Evolutionary conservation across 2,329 filamentous ascomycete genomes (phyloP).

Genomic region (Stagonosporopsis chrysanthemi): DNA sequence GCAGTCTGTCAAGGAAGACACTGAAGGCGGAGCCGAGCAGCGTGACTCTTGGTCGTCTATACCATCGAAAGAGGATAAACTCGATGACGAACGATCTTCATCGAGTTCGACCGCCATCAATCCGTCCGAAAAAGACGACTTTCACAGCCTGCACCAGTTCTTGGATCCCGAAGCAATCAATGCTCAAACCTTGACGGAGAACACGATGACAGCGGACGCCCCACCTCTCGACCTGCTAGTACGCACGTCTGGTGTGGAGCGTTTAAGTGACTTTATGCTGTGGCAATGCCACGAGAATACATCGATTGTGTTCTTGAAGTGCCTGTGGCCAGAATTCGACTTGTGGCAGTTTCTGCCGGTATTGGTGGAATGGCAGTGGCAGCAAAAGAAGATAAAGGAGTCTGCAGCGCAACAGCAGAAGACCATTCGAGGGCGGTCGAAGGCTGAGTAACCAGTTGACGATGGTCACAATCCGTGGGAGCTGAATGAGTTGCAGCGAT

Average conservation of each 20-base stretch:
- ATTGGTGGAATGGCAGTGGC: slow-evolving; percentile 85
- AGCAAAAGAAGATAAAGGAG: slow-evolving; percentile 56
- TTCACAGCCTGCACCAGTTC: slow-evolving; percentile 33
- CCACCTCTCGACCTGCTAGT: slow-evolving; percentile 91
- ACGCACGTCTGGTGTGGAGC: slow-evolving; percentile 89
- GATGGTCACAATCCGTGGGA: slow-evolving; percentile 1
- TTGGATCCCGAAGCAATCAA: slow-evolving; percentile 90
- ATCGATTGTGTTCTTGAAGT: slow-evolving; percentile 89
- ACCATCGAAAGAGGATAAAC: slow-evolving; percentile 46
- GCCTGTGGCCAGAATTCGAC: slow-evolving; percentile 95
- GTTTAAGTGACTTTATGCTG: slow-evolving; percentile 96
- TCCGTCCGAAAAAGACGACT: slow-evolving; percentile 43
- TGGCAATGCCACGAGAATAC: slow-evolving; percentile 97
- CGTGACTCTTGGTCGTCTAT: slow-evolving; percentile 44
- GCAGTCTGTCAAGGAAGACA: slow-evolving; percentile 53
- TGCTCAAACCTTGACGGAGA: slow-evolving; percentile 77
- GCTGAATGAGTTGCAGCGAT: slow-evolving; percentile 14
- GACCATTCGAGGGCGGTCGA: slow-evolving; percentile 34
- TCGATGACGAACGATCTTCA: slow-evolving; percentile 41
- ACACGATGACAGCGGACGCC: slow-evolving; percentile 86
- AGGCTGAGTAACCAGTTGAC: slow-evolving; percentile 29
- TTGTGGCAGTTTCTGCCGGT: slow-evolving; percentile 93
- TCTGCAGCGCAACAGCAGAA: slow-evolving; percentile 46
- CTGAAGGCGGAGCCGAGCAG: slow-evolving; percentile 38
- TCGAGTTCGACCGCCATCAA: slow-evolving; percentile 51